A percentile compares a stretch with the other conserved stretches of the same genome.
Conservation (phyloP, 2,329 filamentous ascomycete genomes). For the Thermothelomyces thermophilus region DNA sequence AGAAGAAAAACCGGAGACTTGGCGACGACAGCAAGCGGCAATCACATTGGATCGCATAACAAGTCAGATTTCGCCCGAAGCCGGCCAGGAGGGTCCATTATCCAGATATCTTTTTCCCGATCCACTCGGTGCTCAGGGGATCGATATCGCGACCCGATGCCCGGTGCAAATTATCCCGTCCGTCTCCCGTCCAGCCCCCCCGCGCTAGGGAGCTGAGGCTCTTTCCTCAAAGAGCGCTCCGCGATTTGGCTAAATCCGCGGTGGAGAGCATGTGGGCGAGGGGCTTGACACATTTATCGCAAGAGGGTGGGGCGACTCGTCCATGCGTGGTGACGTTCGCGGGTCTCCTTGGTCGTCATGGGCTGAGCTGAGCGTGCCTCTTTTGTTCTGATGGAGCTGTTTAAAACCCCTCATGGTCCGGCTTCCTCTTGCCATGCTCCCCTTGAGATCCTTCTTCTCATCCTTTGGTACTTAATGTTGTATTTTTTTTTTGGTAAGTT, state of each 20-base stretch:
- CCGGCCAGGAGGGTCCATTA: background rate
- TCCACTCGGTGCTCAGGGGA: background rate
- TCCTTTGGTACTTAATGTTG: background rate
- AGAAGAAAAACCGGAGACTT: constrained; percentile 1
- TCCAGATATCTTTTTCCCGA: background rate
- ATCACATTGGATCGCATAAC: background rate
- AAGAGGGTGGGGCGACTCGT: constrained; percentile 8
- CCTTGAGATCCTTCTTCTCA: background rate
- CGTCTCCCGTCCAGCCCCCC: constrained; percentile 1
- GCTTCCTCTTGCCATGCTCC: background rate
- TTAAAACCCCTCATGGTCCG: background rate
- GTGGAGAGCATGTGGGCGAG: constrained; percentile 9
- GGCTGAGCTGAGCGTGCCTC: background rate
- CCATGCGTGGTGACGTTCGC: constrained; percentile 9
- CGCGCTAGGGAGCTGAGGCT: constrained; percentile 14
- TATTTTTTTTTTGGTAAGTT: background rate
- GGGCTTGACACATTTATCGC: background rate
- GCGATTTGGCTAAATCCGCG: constrained; percentile 17
- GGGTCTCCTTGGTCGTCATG: background rate
- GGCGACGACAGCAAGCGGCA: background rate
- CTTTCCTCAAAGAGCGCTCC: constrained; percentile 13
- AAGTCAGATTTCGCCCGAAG: constrained; percentile 11
- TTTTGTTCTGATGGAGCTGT: background rate
- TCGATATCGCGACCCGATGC: background rate
- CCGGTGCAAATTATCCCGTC: constrained; percentile 1